Evolutionary conservation across 2,329 filamentous ascomycete genomes (phyloP).

Genomic region (Stemphylium lycopersici): DNA sequence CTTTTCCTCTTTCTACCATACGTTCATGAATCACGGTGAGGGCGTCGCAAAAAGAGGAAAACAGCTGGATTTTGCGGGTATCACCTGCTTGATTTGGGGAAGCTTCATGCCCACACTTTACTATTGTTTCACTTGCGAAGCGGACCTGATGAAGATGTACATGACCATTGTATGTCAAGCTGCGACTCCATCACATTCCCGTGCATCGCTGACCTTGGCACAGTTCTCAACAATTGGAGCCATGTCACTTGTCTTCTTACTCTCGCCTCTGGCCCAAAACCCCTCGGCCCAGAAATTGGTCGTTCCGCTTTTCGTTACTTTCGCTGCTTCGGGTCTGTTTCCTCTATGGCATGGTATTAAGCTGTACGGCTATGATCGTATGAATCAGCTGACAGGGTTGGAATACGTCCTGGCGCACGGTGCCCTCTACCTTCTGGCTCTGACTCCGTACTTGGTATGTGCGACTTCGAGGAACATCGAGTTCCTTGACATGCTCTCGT

Average conservation of each 20-base stretch:
- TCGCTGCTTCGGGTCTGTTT: not conserved
- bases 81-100: constrained; percentile 1
- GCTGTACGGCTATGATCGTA: not conserved
- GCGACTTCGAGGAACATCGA: not conserved
- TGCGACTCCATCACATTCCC: not conserved
- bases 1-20: too few relatives aligned
- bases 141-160: not conserved
- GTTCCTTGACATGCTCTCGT: not conserved
- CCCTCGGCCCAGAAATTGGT: not conserved
- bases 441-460: not conserved
- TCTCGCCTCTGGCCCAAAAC: not conserved
- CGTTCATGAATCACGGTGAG: too few relatives aligned
- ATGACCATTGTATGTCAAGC: not conserved
- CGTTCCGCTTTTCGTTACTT: not conserved
- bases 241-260: not conserved
- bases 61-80: not conserved
- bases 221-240: not conserved
- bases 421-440: not conserved
- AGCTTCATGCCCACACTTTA: not conserved
- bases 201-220: not conserved
- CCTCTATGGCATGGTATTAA: not conserved
- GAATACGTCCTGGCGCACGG: not conserved
- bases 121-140: not conserved
- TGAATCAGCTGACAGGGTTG: not conserved
- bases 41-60: too few relatives aligned